A percentile compares a stretch with the other conserved stretches of the same genome.
Conservation (phyloP, 371 early-diverging fungal genomes). For the Coemansia sp. region DNA sequence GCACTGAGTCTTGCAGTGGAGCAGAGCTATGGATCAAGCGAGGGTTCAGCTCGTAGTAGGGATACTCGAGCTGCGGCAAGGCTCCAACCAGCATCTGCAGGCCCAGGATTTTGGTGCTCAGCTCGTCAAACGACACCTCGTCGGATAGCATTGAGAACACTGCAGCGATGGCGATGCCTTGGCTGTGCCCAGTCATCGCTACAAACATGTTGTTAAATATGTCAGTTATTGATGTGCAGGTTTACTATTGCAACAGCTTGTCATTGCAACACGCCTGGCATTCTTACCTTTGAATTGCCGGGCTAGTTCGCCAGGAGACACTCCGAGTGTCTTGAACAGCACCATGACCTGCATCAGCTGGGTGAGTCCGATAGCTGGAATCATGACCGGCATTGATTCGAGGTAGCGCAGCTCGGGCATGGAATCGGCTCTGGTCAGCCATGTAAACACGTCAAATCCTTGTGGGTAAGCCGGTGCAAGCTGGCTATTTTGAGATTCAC, state of each 20-base stretch:
- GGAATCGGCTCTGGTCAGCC: conserved; percentile 36
- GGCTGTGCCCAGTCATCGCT: conserved; percentile 84
- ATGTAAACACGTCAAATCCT: conserved; percentile 80
- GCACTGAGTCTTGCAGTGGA: conserved; percentile 37
- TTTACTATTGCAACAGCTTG: no score
- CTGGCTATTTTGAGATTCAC: conserved; percentile 65
- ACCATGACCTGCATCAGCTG: conserved; percentile 59
- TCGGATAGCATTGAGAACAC: conserved; percentile 79
- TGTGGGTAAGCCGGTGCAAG: conserved; percentile 66
- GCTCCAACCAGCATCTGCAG: conserved; percentile 14
- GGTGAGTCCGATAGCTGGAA: conserved; percentile 86
- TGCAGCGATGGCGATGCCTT: conserved; percentile 86
- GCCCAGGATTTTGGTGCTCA: conserved; percentile 80
- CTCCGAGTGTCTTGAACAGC: conserved; percentile 57
- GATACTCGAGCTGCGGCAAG: conserved; percentile 13
- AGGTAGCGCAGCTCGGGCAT: conserved; percentile 52
- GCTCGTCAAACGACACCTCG: conserved; percentile 73
- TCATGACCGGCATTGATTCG: conserved; percentile 73
- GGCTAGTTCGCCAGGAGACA: conserved; percentile 54
- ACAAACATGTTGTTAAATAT: background rate
- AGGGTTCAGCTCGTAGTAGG: background rate
- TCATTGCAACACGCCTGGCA: no score
- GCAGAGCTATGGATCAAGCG: conserved; percentile 38
- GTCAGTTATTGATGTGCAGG: background rate
- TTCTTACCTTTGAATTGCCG: conserved; percentile 81